A percentile compares a stretch with the other conserved stretches of the same genome.
These are phyloP conservation scores for Apiotrichum sp. DNA, from an alignment of 1,284 basidiomycete species.

Conservation along the genomic window DNA sequence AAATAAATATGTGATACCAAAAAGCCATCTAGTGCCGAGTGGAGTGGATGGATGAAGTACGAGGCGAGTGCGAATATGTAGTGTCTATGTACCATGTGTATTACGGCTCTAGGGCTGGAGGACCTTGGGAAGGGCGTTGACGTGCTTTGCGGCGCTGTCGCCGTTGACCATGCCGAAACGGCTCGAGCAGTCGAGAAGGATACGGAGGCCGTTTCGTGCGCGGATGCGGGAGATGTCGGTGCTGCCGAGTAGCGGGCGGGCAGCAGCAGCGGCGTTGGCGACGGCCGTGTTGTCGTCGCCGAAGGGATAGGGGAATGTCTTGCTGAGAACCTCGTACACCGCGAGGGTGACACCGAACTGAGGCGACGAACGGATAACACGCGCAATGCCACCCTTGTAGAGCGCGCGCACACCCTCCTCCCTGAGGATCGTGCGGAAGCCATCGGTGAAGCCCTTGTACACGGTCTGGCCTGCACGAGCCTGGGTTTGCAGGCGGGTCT, in stretches of 20 bases:
- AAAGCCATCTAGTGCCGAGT: too few relatives aligned
- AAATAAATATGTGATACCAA: neutral
- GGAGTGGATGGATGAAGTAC: too few relatives aligned
- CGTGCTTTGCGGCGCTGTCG: slow-evolving; percentile 23
- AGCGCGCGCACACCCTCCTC: slow-evolving; percentile 56
- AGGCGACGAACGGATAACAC: slow-evolving; percentile 31
- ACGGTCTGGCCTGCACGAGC: slow-evolving; percentile 83
- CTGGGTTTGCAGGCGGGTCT: slow-evolving; percentile 98
- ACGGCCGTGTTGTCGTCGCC: slow-evolving; percentile 50
- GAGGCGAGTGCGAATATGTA: too few relatives aligned
- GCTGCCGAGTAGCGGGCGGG: slow-evolving; percentile 52
- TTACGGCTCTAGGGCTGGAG: slow-evolving; percentile 6
- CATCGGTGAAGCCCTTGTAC: slow-evolving; percentile 87
- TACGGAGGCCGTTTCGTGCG: slow-evolving; percentile 81
- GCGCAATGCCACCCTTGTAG: slow-evolving; percentile 92
- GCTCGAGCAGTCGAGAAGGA: slow-evolving; percentile 45
- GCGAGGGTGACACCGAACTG: slow-evolving; percentile 92
- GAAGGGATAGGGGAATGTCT: slow-evolving; percentile 70
- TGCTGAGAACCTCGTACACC: slow-evolving; percentile 75
- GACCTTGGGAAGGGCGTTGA: slow-evolving; percentile 25
- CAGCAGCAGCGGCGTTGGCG: slow-evolving; percentile 51
- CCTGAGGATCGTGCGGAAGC: slow-evolving; percentile 80
- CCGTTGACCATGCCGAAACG: slow-evolving; percentile 41
- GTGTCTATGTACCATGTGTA: too few relatives aligned
- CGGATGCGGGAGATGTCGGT: slow-evolving; percentile 78